These are phyloP conservation scores for Kalmusia sp. DNA, from an alignment of 2,329 filamentous ascomycete species.

Conservation along the genomic window DNA sequence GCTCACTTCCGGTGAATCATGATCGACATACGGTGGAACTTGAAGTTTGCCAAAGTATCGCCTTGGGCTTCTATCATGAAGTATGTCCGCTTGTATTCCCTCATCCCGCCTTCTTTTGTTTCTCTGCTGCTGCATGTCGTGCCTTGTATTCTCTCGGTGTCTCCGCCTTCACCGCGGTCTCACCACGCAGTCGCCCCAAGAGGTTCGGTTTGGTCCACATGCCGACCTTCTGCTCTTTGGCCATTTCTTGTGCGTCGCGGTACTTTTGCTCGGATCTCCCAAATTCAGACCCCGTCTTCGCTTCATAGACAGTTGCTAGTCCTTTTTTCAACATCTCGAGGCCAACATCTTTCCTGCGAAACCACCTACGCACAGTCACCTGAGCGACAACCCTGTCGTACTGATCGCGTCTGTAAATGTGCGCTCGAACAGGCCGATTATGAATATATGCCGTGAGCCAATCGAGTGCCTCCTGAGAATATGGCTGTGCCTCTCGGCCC, in stretches of 20 bases:
- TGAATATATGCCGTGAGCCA: slow-evolving; percentile 80
- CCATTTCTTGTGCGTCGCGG: slow-evolving; percentile 66
- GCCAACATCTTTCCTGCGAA: slow-evolving; percentile 81
- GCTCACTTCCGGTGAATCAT: not conserved
- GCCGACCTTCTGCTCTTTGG: slow-evolving; percentile 50
- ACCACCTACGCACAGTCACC: slow-evolving; percentile 73
- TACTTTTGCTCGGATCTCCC: slow-evolving; percentile 71
- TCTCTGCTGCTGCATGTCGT: slow-evolving; percentile 55
- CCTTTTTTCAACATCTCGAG: slow-evolving; percentile 87
- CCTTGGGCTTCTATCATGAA: too few species aligned
- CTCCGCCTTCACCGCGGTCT: slow-evolving; percentile 66
- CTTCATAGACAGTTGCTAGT: slow-evolving; percentile 91
- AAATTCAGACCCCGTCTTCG: slow-evolving; percentile 88
- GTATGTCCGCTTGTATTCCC: not conserved
- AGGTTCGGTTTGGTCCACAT: slow-evolving; percentile 70
- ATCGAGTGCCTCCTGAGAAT: slow-evolving; percentile 76
- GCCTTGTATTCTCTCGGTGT: slow-evolving; percentile 89
- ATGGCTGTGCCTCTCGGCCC: slow-evolving; percentile 85
- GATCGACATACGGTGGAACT: too few species aligned
- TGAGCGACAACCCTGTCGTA: slow-evolving; percentile 91
- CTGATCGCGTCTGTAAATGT: slow-evolving; percentile 85
- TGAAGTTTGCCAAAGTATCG: too few species aligned
- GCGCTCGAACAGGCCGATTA: slow-evolving; percentile 77
- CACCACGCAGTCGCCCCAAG: slow-evolving; percentile 53
- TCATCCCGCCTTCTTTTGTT: slow-evolving; percentile 42